Conservation (phyloP, 75 land plant species). For the Pinus albicaulis region DNA sequence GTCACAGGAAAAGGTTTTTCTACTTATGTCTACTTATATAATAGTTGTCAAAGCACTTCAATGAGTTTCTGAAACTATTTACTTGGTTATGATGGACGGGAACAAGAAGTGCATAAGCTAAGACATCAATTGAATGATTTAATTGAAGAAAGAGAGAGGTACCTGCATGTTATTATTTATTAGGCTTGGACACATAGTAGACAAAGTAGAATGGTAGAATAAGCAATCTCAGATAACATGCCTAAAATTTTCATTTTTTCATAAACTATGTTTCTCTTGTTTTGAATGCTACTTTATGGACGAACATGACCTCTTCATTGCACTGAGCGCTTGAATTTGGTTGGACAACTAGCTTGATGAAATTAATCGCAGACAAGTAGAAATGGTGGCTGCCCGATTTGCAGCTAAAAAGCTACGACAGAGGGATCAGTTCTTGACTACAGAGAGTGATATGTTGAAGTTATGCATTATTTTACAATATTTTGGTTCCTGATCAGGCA, state of each 20-base stretch:
- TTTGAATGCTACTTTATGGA: background rate
- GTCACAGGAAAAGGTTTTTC: slow-evolving; percentile 50
- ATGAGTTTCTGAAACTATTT: background rate
- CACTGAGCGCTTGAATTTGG: slow-evolving; percentile 5
- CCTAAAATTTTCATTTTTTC: too few species aligned
- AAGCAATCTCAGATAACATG: background rate
- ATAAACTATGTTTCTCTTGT: too few species aligned
- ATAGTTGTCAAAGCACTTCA: slow-evolving; percentile 2
- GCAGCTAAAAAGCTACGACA: slow-evolving; percentile 75
- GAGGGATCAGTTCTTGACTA: slow-evolving; percentile 50
- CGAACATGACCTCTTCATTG: background rate
- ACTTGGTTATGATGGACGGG: slow-evolving; percentile 28
- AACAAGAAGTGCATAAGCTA: slow-evolving; percentile 50
- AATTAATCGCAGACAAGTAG: slow-evolving; percentile 71
- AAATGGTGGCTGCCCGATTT: slow-evolving; percentile 68
- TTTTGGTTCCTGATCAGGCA: background rate
- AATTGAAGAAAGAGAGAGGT: slow-evolving; percentile 87
- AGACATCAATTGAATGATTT: slow-evolving; percentile 66
- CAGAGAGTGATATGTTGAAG: slow-evolving; percentile 87
- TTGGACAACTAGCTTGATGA: slow-evolving; percentile 84
- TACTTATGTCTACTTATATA: background rate
- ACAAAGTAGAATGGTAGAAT: too few species aligned
- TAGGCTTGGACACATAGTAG: background rate
- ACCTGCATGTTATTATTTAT: background rate
- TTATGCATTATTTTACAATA: slow-evolving; percentile 19